A percentile compares a stretch with the other conserved stretches of the same genome.
Evolutionary conservation across 345 rosid species (phyloP).

Genomic region (Microthlaspi erraticum): DNA sequence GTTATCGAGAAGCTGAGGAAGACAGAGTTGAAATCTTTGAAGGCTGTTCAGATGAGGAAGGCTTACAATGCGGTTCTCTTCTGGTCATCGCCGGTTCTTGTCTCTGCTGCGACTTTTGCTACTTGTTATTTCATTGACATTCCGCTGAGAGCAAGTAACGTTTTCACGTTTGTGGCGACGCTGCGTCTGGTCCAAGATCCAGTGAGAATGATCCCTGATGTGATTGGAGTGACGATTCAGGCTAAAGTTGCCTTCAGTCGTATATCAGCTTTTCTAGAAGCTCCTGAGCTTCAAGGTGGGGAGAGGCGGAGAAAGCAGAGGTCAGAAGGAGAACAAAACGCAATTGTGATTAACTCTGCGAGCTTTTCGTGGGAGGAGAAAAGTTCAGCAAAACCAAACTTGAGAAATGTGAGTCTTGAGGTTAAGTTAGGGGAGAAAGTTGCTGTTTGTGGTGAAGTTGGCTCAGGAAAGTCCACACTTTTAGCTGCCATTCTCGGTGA

Average conservation of each 20-base stretch:
- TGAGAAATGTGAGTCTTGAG: conserved; percentile 64
- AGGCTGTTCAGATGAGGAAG: conserved; percentile 78
- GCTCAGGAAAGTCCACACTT: conserved; percentile 95
- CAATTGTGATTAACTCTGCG: conserved; percentile 62
- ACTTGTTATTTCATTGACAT: conserved; percentile 79
- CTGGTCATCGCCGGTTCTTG: conserved; percentile 92
- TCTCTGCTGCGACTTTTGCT: conserved; percentile 84
- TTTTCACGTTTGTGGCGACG: conserved; percentile 93
- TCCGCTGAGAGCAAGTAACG: conserved; percentile 83
- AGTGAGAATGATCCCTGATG: conserved; percentile 78
- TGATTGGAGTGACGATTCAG: conserved; percentile 82
- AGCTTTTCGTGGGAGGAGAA: conserved; percentile 83
- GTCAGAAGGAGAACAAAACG: conserved; percentile 32
- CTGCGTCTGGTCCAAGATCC: conserved; percentile 93
- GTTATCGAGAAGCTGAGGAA: conserved; percentile 75
- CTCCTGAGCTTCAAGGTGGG: conserved; percentile 78
- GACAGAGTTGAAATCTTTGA: conserved; percentile 66
- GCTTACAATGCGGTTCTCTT: conserved; percentile 73
- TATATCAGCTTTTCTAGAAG: conserved; percentile 76
- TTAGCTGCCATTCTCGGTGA: conserved; percentile 93
- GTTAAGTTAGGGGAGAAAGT: conserved; percentile 71
- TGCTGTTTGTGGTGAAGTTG: conserved; percentile 96
- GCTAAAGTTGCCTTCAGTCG: conserved; percentile 90
- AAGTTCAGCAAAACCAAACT: conserved; percentile 55
- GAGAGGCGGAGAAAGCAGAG: conserved; percentile 49